Evolutionary conservation across 73 alveolate genomes (phyloP).

Genomic region (Diophrys sp.): DNA sequence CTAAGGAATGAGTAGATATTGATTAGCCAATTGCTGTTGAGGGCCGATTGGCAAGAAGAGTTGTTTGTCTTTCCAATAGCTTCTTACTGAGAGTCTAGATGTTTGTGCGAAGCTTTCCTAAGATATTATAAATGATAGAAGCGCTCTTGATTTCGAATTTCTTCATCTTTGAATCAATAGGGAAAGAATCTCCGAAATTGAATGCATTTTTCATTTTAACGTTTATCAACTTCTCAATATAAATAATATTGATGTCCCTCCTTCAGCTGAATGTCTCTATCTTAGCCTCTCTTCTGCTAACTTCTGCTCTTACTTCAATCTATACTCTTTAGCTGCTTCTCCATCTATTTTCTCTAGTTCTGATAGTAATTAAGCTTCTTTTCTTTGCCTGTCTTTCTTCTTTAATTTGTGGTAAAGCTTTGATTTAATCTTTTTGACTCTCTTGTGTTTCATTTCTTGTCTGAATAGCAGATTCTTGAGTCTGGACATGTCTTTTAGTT

Average conservation of each 20-base stretch:
- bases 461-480: conserved; percentile 57
- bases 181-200: too few relatives aligned
- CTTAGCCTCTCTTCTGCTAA: conserved; percentile 64
- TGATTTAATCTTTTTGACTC: conserved; percentile 65
- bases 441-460: conserved; percentile 62
- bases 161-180: too few relatives aligned
- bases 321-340: conserved; percentile 51
- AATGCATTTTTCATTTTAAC: too few relatives aligned
- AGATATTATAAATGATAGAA: too few relatives aligned
- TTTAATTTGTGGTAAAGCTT: conserved; percentile 70
- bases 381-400: conserved; percentile 60
- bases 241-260: too few relatives aligned
- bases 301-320: conserved; percentile 52
- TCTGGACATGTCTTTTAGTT: conserved; percentile 31
- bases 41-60: too few relatives aligned
- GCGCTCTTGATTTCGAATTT: too few relatives aligned
- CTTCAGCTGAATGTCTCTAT: conserved; percentile 48
- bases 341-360: conserved; percentile 59
- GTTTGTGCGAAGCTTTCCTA: too few relatives aligned
- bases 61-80: too few relatives aligned
- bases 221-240: conserved; percentile 19
- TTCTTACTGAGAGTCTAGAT: too few relatives aligned
- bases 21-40: too few relatives aligned
- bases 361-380: conserved; percentile 45
- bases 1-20: too few relatives aligned